Conservation (phyloP, 805 yeast species). For the Candida ficus region DNA sequence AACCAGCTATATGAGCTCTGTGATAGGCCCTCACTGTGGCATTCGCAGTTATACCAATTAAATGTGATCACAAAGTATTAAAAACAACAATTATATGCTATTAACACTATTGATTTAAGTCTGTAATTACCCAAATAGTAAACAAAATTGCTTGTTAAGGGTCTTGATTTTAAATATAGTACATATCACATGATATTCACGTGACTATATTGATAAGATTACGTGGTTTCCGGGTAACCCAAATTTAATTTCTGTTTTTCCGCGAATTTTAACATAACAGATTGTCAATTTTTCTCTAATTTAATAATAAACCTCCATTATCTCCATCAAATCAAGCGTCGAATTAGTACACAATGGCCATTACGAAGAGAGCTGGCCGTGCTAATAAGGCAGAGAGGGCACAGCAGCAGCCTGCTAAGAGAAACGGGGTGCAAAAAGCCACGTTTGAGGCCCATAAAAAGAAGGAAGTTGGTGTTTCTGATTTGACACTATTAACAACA, state of each 20-base stretch:
- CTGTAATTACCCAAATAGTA: too few relatives aligned
- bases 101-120: too few relatives aligned
- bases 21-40: too few relatives aligned
- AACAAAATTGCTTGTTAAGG: too few relatives aligned
- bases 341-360: constrained; percentile 48
- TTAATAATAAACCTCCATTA: not conserved
- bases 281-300: not conserved
- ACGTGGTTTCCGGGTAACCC: not conserved
- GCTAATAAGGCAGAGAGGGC: constrained; percentile 37
- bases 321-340: not conserved
- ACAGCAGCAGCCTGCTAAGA: constrained; percentile 49
- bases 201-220: not conserved
- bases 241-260: too few relatives aligned
- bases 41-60: too few relatives aligned
- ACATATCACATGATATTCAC: not conserved
- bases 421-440: constrained; percentile 73
- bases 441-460: constrained; percentile 82
- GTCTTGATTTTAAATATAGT: too few relatives aligned
- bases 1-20: too few relatives aligned
- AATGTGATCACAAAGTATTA: too few relatives aligned
- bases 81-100: too few relatives aligned
- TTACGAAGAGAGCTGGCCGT: constrained; percentile 71
- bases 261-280: too few relatives aligned
- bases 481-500: constrained; percentile 80
- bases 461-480: constrained; percentile 98